Evolutionary conservation across 2,329 filamentous ascomycete genomes (phyloP), one percentile per base, ranked within the genome.

Genomic region (Neofusicoccum ribis): DNA sequence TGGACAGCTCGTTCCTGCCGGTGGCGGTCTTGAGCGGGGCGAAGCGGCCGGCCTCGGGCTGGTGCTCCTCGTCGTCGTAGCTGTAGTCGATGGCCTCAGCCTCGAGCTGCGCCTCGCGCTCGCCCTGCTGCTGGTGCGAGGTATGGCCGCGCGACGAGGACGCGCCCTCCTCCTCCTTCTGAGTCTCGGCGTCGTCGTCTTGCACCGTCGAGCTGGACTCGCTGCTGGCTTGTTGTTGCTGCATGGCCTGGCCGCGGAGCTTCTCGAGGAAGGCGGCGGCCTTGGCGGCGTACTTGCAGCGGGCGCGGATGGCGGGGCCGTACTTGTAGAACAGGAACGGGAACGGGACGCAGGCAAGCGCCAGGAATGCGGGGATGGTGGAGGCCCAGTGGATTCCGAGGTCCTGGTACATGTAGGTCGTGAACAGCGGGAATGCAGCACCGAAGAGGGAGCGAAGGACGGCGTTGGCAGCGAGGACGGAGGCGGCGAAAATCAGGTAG

Each of bases 251-350:
- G 44, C 54, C 54, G 46, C 47, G 56, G 43, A 65, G 68, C 62
- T 75, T 74, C 41, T 71, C 73, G 71, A 88, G 77, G 54, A 88
- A 82, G n/a, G 78, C 79, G 37, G 86, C 86, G 4, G 88, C 86
- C 73, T 90, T 83, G 17, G 84, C 82, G 5, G 88, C 85, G 70
- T 83, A 91, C 77, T 87, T 86, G 81, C 88, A 90, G 69, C 80
- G 83, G 71, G 81, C 78, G 14, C 89, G 82, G 69, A 91, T 88
- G 44, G 65, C 23, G 3, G 73, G 76, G 39, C 89, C 89, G 72
- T 90, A 90, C 69, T 82, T 85, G 77, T 89, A 89, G 74, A 92
- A 90, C 8, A 92, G 72, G 73, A 89, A 87, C 0, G 89, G 89
- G 50, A 68, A 66, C 3, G 67, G 65, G 4, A 67, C 56, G 31